Evolutionary conservation across 495 filamentous ascomycete species (phyloP), one percentile per base, ranked within the genome.

Genomic region (Cryomyces minteri): DNA sequence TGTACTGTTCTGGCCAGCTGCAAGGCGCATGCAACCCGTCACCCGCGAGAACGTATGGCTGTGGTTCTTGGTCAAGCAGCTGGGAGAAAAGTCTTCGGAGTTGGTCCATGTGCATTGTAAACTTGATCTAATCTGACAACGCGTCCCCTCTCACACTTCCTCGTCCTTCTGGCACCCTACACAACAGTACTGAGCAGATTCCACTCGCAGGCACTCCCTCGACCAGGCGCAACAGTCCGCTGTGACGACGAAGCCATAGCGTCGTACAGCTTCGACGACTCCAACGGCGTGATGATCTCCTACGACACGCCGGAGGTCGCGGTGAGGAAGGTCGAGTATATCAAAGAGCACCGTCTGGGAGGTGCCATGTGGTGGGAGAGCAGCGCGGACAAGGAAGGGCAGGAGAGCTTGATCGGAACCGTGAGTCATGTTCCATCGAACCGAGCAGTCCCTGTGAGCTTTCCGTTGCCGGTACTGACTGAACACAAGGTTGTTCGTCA

Each of bases 331-430:
- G 73, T 70, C 1, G 57, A 63, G 40, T 94, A 81, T 53, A 70
- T 94, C 42, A 58, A 63, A 50, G 46, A 66, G 10, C 68, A 67
- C 42, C 70, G 74, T 5, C 67, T 94, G 6, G 85, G 82, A 4
- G 85, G 88, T 9, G 78, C 71, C 0, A 88, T 94, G 75, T 94
- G 83, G 72, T 95, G 88, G 87, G 87, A 94, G 63, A 76, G 73
- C 28, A 82, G 75, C 56, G 77, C 73, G 28, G 88, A 94, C 56
- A 79, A 71, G 56, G 53, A 40, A 0, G 74, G 68, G 10, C 42
- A 48, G 5, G 47, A 50, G 32, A 57, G 54, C 33, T 30, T 57
- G 42, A 57, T 54, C 9, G 11, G 12, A 31, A 47, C 25, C 5
- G 45, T 47, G 30, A 45, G 18, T 25, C 18, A 25, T 25, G 2